Base-by-base conservation (phyloP, 2,329 filamentous ascomycete genomes). In the Reticulascus tulasneorum region DNA sequence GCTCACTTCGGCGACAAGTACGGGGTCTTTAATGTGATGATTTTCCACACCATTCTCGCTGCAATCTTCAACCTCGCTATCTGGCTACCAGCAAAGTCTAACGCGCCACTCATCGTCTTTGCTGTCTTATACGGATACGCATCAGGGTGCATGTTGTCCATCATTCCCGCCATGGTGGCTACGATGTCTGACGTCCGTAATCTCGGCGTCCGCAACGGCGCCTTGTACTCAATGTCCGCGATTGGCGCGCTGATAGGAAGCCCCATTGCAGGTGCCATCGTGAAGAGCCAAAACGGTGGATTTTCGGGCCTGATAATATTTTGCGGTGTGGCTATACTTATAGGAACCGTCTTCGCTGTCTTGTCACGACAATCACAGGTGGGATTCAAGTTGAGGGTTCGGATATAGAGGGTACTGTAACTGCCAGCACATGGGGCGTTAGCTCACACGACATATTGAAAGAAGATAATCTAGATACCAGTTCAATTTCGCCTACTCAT, bases 251-350 rank as follows among this genome's bases (percentile, higher is more conserved):
- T 54, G 1, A 35, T 49, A 2, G 45, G 48, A 4, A 47, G 41
- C 3, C 51, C 51, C 0, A 49, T 54, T 3, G 51, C 44, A 1
- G 51, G 50, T 4, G 47, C 47, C 27, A 46, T 51, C 19, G 35
- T 48, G 7, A 53, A 54, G 11, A 58, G 60, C 4, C 67, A 75
- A 47, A 42, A 70, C 27, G 79, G 78, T 4, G 55, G 56, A 7
- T 84, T 74, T 44, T 59, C 74, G 13, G 74, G 75, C 3, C 48
- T 86, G 43, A 79, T 85, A 59, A 62, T 86, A 3, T 87, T 85
- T 51, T 73, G 73, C 30, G 83, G 83, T 2, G 56, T 76, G 11
- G 59, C 71, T 21, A 64, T 67, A 60, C 16, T 60, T 23, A n/a
- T n/a, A n/a, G n/a, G n/a, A n/a, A n/a, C n/a, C n/a, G n/a, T n/a